Conservation (phyloP, 495 filamentous ascomycete genomes). For the Aspergillus sparsus region DNA sequence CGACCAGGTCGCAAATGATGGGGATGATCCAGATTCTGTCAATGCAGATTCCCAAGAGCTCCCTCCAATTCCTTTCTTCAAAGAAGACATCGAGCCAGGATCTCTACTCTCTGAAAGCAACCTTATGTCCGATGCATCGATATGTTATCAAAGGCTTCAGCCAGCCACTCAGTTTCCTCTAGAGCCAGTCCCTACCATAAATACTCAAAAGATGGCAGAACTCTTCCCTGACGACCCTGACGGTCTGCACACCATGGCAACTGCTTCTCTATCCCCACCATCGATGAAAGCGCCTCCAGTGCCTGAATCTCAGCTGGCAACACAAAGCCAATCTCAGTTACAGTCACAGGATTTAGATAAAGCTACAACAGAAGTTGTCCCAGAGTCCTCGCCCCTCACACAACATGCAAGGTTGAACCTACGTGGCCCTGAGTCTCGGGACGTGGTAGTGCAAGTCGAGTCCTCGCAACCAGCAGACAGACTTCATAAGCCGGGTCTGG, state of each 20-base stretch:
- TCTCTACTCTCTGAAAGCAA: constrained; percentile 30
- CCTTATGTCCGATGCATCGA: constrained; percentile 43
- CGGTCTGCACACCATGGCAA: constrained; percentile 20
- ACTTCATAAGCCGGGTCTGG: constrained; percentile 16
- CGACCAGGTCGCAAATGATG: constrained; percentile 5
- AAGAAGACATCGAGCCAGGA: constrained; percentile 24
- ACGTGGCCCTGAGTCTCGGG: constrained; percentile 22
- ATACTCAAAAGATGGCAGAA: constrained; percentile 46
- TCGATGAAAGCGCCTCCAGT: constrained; percentile 13
- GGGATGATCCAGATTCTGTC: constrained; percentile 15
- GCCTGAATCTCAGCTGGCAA: constrained; percentile 9
- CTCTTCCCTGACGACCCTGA: constrained; percentile 41
- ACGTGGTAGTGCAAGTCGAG: constrained; percentile 45
- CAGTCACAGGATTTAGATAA: constrained; percentile 25
- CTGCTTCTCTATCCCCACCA: constrained; percentile 15
- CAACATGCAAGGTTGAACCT: constrained; percentile 19
- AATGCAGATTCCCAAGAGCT: constrained; percentile 41
- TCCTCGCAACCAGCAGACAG: constrained; percentile 47
- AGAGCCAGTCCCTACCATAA: constrained; percentile 44
- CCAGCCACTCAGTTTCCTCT: constrained; percentile 46
- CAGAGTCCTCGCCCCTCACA: constrained; percentile 44
- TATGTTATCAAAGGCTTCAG: constrained; percentile 43
- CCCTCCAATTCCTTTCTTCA: constrained; percentile 29
- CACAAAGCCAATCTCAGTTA: constrained; percentile 26
- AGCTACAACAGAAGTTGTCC: constrained; percentile 37